phyloP scores from a whole-genome alignment of 805 yeast genomes.

The Ogataea pini region DNA sequence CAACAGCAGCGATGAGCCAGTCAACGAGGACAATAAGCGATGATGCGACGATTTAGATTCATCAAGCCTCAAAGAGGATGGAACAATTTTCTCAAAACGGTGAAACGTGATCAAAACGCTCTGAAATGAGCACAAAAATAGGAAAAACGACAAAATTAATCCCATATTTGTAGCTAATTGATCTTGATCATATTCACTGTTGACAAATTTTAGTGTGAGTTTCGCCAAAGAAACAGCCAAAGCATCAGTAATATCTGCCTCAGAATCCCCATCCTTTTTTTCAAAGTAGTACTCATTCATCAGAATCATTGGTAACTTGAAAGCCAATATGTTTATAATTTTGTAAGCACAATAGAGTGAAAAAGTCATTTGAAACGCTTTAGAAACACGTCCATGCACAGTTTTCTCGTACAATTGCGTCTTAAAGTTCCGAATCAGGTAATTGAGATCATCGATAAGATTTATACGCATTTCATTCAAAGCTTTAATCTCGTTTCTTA shows the following conservation, averaged over 20 bases:
- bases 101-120: constrained; percentile 63
- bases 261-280: neutral
- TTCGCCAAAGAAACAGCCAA: constrained; percentile 51
- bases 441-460: constrained; percentile 19
- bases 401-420: constrained; percentile 12
- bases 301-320: constrained; percentile 41
- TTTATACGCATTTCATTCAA: constrained; percentile 34
- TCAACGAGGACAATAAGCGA: neutral
- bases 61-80: constrained; percentile 7
- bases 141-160: constrained; percentile 55
- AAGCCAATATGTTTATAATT: constrained; percentile 41
- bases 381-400: constrained; percentile 16
- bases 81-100: constrained; percentile 41
- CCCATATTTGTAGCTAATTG: constrained; percentile 47
- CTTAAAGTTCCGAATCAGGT: constrained; percentile 13
- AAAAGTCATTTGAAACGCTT: constrained; percentile 28
- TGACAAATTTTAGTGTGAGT: constrained; percentile 32
- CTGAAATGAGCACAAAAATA: constrained; percentile 64
- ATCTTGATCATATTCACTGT: constrained; percentile 35
- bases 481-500: constrained; percentile 42
- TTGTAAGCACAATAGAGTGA: constrained; percentile 53
- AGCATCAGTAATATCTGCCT: constrained; percentile 40
- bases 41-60: constrained; percentile 6
- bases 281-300: constrained; percentile 17
- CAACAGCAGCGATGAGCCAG: constrained; percentile 25